phyloP scores from a whole-genome alignment of 2,329 filamentous ascomycete species.

The Fusarium redolens region DNA sequence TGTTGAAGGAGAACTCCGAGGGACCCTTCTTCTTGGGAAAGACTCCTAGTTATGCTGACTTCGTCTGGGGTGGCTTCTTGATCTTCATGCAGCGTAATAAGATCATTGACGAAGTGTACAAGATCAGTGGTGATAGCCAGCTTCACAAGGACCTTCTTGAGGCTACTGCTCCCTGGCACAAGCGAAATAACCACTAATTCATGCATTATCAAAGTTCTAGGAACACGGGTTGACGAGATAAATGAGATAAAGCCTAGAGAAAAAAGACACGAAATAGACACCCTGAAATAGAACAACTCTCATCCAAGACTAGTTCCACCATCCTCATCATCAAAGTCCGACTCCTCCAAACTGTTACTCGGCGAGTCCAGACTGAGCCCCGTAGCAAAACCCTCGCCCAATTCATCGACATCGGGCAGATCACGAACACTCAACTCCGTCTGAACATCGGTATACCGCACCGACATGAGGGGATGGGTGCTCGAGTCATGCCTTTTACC shows the following conservation, averaged over 20 bases:
- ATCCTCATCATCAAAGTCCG: conserved; percentile 35
- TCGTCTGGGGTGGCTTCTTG: conserved; percentile 64
- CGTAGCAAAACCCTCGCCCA: conserved; percentile 21
- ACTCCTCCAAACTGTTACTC: background rate
- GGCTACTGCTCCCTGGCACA: conserved; percentile 54
- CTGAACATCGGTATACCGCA: conserved; percentile 16
- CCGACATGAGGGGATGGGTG: conserved; percentile 32
- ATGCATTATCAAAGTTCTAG: background rate
- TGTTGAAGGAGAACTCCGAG: conserved; percentile 65
- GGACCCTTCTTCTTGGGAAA: conserved; percentile 73
- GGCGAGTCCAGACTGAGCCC: conserved; percentile 9
- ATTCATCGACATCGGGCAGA: conserved; percentile 22
- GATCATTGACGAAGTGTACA: conserved; percentile 50
- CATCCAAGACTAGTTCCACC: conserved; percentile 10
- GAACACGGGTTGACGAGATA: background rate
- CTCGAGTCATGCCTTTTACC: conserved; percentile 50
- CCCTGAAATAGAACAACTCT: background rate
- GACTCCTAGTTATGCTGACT: conserved; percentile 66
- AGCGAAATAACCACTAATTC: conserved; percentile 52
- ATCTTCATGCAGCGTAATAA: conserved; percentile 54
- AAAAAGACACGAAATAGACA: background rate
- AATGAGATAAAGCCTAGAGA: background rate
- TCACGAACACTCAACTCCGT: conserved; percentile 18
- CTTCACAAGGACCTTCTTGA: conserved; percentile 55
- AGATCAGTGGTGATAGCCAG: conserved; percentile 51